Conservation (phyloP, 140 eudicot species). For the Cichorium intybus region DNA sequence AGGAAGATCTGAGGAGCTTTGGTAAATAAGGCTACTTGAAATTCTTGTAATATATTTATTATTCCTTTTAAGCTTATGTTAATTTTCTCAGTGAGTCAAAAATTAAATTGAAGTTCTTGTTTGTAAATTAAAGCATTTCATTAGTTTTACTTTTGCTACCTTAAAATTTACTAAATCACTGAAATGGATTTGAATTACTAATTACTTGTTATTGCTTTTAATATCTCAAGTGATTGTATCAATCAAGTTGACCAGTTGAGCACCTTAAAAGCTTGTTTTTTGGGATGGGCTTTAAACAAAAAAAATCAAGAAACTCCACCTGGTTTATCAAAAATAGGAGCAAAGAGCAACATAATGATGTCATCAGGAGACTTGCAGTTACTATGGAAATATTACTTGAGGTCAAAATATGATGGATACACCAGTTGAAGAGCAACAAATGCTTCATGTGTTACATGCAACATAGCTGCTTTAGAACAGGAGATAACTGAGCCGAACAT, state of each 20-base stretch:
- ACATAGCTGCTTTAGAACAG: slow-evolving; percentile 86
- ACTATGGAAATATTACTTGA: slow-evolving; percentile 58
- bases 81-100: too few relatives aligned
- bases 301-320: slow-evolving; percentile 55
- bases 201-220: slow-evolving; percentile 1
- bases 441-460: slow-evolving; percentile 74
- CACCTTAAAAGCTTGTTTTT: slow-evolving; percentile 64
- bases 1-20: too few relatives aligned
- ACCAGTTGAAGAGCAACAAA: slow-evolving; percentile 84
- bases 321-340: slow-evolving; percentile 46
- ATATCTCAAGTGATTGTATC: slow-evolving; percentile 68
- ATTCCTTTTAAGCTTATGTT: too few relatives aligned
- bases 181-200: not conserved
- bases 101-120: too few relatives aligned
- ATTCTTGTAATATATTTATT: too few relatives aligned
- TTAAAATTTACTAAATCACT: not conserved
- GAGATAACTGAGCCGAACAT: slow-evolving; percentile 73
- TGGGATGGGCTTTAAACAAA: slow-evolving; percentile 69
- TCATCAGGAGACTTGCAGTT: slow-evolving; percentile 50
- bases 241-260: slow-evolving; percentile 55
- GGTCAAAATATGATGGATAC: slow-evolving; percentile 83
- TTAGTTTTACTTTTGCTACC: slow-evolving; percentile 7
- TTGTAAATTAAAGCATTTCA: too few relatives aligned
- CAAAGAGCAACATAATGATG: slow-evolving; percentile 46
- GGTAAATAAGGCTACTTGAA: too few relatives aligned